Conservation (phyloP, 176 grass and related monocot genomes). For the Echinochloa phyllopogon region DNA sequence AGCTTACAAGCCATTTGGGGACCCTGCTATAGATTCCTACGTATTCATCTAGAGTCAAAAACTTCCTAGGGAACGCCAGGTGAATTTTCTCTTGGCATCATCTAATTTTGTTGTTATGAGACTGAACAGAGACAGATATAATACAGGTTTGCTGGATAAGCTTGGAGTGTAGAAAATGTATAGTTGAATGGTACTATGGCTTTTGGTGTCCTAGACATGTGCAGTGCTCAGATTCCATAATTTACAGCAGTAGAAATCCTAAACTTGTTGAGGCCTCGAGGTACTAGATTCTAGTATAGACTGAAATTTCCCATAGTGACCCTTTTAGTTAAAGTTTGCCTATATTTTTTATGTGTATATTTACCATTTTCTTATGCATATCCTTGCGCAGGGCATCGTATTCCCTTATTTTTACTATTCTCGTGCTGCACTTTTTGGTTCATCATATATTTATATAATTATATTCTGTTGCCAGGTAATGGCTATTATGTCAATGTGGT, state of each 20-base stretch:
- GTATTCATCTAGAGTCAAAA: not conserved
- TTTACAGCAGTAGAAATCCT: not conserved
- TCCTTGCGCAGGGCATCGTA: not conserved
- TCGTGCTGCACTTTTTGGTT: slow-evolving; percentile 3
- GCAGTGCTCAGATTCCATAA: not conserved
- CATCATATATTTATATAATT: not conserved
- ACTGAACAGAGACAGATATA: not conserved
- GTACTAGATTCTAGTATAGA: not conserved
- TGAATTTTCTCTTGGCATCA: slow-evolving; percentile 2
- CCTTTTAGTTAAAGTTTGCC: not conserved
- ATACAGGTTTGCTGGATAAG: not conserved
- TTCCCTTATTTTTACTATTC: not conserved
- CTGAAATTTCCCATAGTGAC: not conserved
- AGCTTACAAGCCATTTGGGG: not conserved
- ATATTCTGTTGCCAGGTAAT: slow-evolving; percentile 74
- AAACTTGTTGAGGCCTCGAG: not conserved
- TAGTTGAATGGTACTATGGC: not conserved
- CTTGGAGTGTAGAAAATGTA: not conserved
- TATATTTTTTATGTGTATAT: not conserved
- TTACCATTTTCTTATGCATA: not conserved
- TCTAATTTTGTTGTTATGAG: not conserved
- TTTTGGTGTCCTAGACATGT: not conserved
- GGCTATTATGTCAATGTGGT: slow-evolving; percentile 98
- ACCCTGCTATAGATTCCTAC: not conserved
- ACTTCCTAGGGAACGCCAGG: not conserved